phyloP scores from a whole-genome alignment of 768 basidiomycete genomes.

The Russula ochroleuca region DNA sequence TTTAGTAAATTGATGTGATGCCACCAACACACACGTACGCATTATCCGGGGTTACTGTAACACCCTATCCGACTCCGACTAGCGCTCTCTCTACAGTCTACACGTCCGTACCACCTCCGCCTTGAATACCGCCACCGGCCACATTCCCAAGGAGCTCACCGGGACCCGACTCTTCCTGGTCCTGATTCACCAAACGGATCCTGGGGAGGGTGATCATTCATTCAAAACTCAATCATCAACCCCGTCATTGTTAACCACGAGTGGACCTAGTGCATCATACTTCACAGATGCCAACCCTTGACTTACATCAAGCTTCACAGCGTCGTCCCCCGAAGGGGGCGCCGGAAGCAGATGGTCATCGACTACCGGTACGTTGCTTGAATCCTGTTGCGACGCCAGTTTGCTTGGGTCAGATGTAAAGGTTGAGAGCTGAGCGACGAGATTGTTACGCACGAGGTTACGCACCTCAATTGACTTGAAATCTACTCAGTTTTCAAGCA shows the following conservation, averaged over 20 bases:
- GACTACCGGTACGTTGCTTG: neutral
- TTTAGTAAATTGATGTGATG: no score
- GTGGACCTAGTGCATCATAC: slow-evolving; percentile 19
- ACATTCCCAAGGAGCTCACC: slow-evolving; percentile 9
- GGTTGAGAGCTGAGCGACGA: neutral
- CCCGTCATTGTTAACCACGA: slow-evolving; percentile 22
- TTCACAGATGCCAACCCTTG: slow-evolving; percentile 15
- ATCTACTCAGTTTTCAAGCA: neutral
- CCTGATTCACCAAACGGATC: slow-evolving; percentile 22
- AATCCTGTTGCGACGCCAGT: slow-evolving; percentile 3
- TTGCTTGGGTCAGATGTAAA: neutral
- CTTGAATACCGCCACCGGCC: neutral
- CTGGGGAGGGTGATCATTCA: slow-evolving; percentile 7
- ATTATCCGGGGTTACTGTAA: no score
- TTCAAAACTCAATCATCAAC: neutral
- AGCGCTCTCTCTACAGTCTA: no score
- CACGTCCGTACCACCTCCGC: neutral
- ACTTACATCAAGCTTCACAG: slow-evolving; percentile 12
- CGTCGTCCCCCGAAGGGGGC: neutral
- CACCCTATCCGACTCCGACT: no score
- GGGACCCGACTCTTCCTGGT: slow-evolving; percentile 8
- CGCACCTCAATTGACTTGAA: neutral
- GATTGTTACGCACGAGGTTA: neutral
- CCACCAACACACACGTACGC: no score
- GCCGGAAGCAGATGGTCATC: slow-evolving; percentile 13